These are phyloP conservation scores for Ogataea parapolymorpha DNA, from an alignment of 805 yeast species.

Conservation along the genomic window DNA sequence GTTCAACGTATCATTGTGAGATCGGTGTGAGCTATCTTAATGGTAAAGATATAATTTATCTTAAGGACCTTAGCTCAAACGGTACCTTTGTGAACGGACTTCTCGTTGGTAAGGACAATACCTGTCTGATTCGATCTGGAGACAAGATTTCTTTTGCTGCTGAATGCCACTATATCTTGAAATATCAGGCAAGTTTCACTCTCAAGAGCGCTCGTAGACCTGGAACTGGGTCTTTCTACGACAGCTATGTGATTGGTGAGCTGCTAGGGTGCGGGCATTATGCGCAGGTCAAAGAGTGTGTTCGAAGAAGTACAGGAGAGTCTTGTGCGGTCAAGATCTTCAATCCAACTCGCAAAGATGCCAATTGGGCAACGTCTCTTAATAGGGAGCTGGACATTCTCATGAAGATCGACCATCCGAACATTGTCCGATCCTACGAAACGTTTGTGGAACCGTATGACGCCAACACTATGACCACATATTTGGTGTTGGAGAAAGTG, in stretches of 20 bases:
- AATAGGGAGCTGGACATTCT: conserved; percentile 67
- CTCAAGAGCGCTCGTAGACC: conserved; percentile 5
- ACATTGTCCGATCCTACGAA: conserved; percentile 63
- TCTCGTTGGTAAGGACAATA: conserved; percentile 46
- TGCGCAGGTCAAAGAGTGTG: conserved; percentile 75
- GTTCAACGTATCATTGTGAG: conserved; percentile 64
- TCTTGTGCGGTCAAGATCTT: conserved; percentile 73
- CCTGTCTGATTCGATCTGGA: conserved; percentile 54
- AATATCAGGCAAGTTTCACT: conserved; percentile 12
- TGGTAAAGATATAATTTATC: conserved; percentile 38
- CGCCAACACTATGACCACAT: conserved; percentile 46
- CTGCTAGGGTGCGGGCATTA: conserved; percentile 76
- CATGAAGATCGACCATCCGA: conserved; percentile 63
- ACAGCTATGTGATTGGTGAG: conserved; percentile 52
- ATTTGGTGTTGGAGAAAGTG: conserved; percentile 67
- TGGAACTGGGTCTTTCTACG: conserved; percentile 44
- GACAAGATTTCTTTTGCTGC: conserved; percentile 56
- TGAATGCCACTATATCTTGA: conserved; percentile 30
- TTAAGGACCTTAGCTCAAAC: conserved; percentile 59
- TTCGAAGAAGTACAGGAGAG: conserved; percentile 52
- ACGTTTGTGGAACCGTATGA: conserved; percentile 51
- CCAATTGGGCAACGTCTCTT: conserved; percentile 32
- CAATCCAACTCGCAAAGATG: conserved; percentile 36
- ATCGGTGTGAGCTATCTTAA: conserved; percentile 41
- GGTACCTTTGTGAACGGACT: conserved; percentile 67